Conservation (phyloP, 2,329 filamentous ascomycete species). For the Parafenestella ontariensis region DNA sequence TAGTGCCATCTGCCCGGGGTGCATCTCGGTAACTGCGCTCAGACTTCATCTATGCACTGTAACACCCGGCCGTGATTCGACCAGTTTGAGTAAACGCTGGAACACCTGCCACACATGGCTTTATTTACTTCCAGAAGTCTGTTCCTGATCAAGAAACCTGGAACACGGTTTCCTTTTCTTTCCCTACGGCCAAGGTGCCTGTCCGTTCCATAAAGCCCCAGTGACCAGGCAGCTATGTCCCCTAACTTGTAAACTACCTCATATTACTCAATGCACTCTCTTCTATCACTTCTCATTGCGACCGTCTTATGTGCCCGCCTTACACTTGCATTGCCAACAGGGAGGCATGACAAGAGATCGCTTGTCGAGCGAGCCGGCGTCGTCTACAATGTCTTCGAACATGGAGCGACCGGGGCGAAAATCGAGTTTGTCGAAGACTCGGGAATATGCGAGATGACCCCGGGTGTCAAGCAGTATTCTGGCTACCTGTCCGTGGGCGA, state of each 20-base stretch:
- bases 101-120: not conserved
- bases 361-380: conserved; percentile 29
- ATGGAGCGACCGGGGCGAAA: conserved; percentile 34
- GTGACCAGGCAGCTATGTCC: not conserved
- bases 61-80: not conserved
- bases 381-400: conserved; percentile 39
- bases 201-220: not conserved
- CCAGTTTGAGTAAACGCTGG: not conserved
- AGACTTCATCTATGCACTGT: not conserved
- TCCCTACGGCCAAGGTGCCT: not conserved
- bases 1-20: not conserved
- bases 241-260: not conserved
- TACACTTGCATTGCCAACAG: not conserved
- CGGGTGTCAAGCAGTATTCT: conserved; percentile 60
- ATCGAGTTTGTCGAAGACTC: conserved; percentile 39
- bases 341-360: conserved; percentile 28
- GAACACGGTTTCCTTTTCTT: too few relatives aligned
- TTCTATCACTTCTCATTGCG: not conserved
- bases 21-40: not conserved
- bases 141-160: not conserved
- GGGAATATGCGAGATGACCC: conserved; percentile 62
- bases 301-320: not conserved
- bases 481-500: conserved; percentile 60
- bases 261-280: not conserved
- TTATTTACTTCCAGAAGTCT: not conserved